Base-by-base conservation (phyloP, 345 rosid genomes). In the Litchi chinensis region DNA sequence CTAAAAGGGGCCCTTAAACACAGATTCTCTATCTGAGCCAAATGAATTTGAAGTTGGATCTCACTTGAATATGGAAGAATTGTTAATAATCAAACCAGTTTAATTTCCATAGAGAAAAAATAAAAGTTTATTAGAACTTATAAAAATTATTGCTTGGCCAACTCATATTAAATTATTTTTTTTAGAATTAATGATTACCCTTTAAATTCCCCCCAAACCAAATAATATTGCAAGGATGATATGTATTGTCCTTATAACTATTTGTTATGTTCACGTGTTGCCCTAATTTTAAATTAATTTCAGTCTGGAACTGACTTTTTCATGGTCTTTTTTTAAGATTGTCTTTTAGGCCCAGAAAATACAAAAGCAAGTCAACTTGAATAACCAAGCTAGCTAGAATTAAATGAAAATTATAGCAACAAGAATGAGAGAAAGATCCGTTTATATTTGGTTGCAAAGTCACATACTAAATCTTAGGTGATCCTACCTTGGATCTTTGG, bases 281-380 rank as follows among this genome's bases (percentile, higher is more conserved):
- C 70, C 70, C 57, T 63, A 18, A 5, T 46, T 66, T 50, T 32
- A 37, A 66, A 50, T 37, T 37, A 54, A 39, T 21, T 50, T 54
- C 3, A 54, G 52, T 54, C 19, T 4, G 13, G 10, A 24, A 76
- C 13, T 1, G 21, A 39, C 65, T 52, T 4, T 19, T 21, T n/a
- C 11, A 8, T 66, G 62, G n/a, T 57, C 46, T 67, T 66, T 39
- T 54, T 12, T 18, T 44, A 63, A 43, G 68, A 73, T 73, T 60
- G 43, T 40, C 52, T 12, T 39, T 41, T 40, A 10, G 46, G 5
- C 5, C n/a, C 40, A 12, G 22, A 68, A 39, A 63, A n/a, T n/a
- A n/a, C n/a, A n/a, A n/a, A n/a, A n/a, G n/a, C n/a, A n/a, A 67
- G 79, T 76, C 79, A 67, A 65, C 65, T 52, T 67, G 48, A 50